These are phyloP conservation scores for Sanghuangporus sanghuang DNA, from an alignment of 1,284 basidiomycete species.

Conservation along the genomic window DNA sequence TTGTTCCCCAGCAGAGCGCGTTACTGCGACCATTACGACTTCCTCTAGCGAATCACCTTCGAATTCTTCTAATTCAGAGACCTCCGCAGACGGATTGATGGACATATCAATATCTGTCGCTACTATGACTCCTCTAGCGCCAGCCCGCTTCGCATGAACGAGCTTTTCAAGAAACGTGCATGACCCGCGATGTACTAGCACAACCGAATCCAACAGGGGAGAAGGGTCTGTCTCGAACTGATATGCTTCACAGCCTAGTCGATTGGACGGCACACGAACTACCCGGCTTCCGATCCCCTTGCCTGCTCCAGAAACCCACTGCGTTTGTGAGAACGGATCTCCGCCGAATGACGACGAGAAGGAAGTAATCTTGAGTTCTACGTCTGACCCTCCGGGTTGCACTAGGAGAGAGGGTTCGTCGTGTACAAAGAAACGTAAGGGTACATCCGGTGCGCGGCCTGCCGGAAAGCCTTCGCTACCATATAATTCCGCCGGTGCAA, in stretches of 20 bases:
- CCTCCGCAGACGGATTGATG: conserved; percentile 65
- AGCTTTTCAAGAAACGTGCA: conserved; percentile 86
- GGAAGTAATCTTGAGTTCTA: conserved; percentile 48
- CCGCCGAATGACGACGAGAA: conserved; percentile 70
- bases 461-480: conserved; percentile 20
- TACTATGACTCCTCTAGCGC: conserved; percentile 72
- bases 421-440: conserved; percentile 54
- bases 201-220: conserved; percentile 35
- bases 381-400: conserved; percentile 30
- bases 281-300: conserved; percentile 43
- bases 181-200: conserved; percentile 61
- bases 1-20: conserved; percentile 43
- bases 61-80: conserved; percentile 33
- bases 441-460: conserved; percentile 40
- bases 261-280: conserved; percentile 44
- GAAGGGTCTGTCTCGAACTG: conserved; percentile 30
- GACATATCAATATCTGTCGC: conserved; percentile 53
- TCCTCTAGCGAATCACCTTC: conserved; percentile 29
- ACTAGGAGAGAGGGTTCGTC: conserved; percentile 40
- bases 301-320: conserved; percentile 41
- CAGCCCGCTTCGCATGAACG: conserved; percentile 52
- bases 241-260: conserved; percentile 57
- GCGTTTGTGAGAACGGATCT: conserved; percentile 38
- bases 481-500: conserved; percentile 24
- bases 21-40: conserved; percentile 56